Percentiles rank a stretch among this genome's conserved stretches.
These are phyloP conservation scores for Talaromyces verruculosus DNA, from an alignment of 2,329 filamentous ascomycete species.

Conservation along the genomic window DNA sequence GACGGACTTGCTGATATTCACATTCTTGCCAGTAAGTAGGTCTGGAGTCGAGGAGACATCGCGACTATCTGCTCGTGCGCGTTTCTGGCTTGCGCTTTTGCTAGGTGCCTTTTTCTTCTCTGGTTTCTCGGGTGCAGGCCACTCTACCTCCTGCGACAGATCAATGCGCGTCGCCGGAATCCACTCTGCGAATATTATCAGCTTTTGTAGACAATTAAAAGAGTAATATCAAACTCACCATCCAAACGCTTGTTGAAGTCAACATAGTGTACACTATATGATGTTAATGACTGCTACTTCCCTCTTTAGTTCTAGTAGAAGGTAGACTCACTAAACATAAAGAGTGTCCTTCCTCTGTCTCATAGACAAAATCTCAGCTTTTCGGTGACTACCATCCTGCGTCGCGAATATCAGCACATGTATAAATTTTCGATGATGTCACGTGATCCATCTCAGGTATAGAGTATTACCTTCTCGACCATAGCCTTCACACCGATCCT, in stretches of 20 bases:
- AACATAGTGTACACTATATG: slow-evolving; percentile 77
- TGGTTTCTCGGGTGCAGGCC: slow-evolving; percentile 86
- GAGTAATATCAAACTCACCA: slow-evolving; percentile 34
- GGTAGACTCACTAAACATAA: slow-evolving; percentile 67
- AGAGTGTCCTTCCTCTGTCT: slow-evolving; percentile 83
- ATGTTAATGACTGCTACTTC: slow-evolving; percentile 24
- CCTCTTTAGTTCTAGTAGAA: not conserved
- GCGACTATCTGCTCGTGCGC: slow-evolving; percentile 48
- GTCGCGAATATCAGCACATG: slow-evolving; percentile 19
- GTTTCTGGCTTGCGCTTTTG: slow-evolving; percentile 59
- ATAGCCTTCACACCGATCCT: slow-evolving; percentile 67
- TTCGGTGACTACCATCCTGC: slow-evolving; percentile 76
- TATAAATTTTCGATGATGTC: slow-evolving; percentile 26
- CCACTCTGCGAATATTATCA: slow-evolving; percentile 70
- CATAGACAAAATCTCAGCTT: slow-evolving; percentile 95
- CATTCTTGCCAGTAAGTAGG: slow-evolving; percentile 49
- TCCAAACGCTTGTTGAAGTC: slow-evolving; percentile 91
- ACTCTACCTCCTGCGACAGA: slow-evolving; percentile 87
- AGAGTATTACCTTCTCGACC: slow-evolving; percentile 64
- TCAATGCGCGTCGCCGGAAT: slow-evolving; percentile 79
- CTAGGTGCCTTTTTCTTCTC: slow-evolving; percentile 75
- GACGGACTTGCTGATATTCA: slow-evolving; percentile 47
- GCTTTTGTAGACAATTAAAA: slow-evolving; percentile 9
- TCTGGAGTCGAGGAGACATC: slow-evolving; percentile 60
- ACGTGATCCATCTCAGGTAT: slow-evolving; percentile 32